Conservation (phyloP, 306 rosid species). For the Clitoria ternatea region DNA sequence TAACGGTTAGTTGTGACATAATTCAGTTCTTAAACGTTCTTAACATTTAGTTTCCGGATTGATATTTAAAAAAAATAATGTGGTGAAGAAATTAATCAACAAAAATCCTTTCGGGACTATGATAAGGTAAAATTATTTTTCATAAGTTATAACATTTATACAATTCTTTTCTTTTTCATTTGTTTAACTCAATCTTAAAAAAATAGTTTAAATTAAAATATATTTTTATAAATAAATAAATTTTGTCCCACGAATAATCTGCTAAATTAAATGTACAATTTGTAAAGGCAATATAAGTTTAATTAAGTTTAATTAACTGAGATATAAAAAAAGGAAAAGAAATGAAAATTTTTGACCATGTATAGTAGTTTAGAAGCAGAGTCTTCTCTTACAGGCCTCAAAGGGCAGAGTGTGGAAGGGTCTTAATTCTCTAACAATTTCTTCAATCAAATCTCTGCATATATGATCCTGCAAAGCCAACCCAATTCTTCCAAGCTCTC, state of each 20-base stretch:
- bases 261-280: neutral
- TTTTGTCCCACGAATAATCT: neutral
- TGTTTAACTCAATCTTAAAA: neutral
- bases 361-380: constrained; percentile 48
- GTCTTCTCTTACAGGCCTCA: constrained; percentile 71
- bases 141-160: neutral
- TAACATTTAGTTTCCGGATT: too few species aligned
- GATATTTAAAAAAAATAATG: too few species aligned
- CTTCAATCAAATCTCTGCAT: constrained; percentile 72
- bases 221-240: neutral
- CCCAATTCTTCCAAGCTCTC: constrained; percentile 77
- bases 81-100: too few species aligned
- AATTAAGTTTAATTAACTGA: too few species aligned
- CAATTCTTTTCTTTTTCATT: neutral
- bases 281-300: neutral
- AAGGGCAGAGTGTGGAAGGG: constrained; percentile 47
- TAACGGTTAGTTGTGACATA: too few species aligned
- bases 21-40: too few species aligned
- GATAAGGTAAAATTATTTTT: neutral
- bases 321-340: neutral
- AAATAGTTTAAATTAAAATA: neutral
- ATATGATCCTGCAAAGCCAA: constrained; percentile 74
- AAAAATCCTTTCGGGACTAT: too few species aligned
- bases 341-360: neutral
- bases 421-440: constrained; percentile 53